Conservation (phyloP, 441 rosid species). For the Viola pubescens region DNA sequence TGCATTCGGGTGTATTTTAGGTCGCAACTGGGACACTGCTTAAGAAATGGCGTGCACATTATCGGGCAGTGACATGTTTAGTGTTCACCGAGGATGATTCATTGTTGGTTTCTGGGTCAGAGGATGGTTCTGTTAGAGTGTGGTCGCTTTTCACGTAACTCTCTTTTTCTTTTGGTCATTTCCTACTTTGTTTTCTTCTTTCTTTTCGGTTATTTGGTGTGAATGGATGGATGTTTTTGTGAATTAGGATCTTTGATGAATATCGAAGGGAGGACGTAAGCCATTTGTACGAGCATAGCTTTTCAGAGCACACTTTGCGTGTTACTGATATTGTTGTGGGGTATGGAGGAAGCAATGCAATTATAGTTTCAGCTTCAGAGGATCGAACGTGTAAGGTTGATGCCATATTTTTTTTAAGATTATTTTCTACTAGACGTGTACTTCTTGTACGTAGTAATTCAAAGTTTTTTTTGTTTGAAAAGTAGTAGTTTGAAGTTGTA, state of each 20-base stretch:
- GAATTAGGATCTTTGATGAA: constrained; percentile 67
- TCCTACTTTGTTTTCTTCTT: neutral
- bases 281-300: constrained; percentile 52
- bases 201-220: neutral
- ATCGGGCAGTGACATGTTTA: constrained; percentile 64
- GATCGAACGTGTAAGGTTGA: constrained; percentile 84
- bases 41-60: constrained; percentile 82
- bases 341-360: constrained; percentile 64
- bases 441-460: too few species aligned
- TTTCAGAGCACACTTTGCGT: constrained; percentile 48
- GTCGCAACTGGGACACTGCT: constrained; percentile 74
- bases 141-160: constrained; percentile 72
- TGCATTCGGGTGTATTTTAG: constrained; percentile 26
- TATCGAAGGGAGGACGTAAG: constrained; percentile 38
- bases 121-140: constrained; percentile 67
- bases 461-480: too few species aligned
- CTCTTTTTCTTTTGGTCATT: constrained; percentile 3
- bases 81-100: constrained; percentile 74
- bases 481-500: too few species aligned
- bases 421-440: too few species aligned
- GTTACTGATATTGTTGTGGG: constrained; percentile 71
- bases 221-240: constrained; percentile 6
- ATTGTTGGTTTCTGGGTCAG: constrained; percentile 68
- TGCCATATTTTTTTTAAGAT: constrained; percentile 7
- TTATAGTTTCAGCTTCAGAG: constrained; percentile 70